Evolutionary conservation across 306 rosid species (phyloP), one percentile per base, ranked within the genome.

Genomic region (Styphnolobium japonicum): DNA sequence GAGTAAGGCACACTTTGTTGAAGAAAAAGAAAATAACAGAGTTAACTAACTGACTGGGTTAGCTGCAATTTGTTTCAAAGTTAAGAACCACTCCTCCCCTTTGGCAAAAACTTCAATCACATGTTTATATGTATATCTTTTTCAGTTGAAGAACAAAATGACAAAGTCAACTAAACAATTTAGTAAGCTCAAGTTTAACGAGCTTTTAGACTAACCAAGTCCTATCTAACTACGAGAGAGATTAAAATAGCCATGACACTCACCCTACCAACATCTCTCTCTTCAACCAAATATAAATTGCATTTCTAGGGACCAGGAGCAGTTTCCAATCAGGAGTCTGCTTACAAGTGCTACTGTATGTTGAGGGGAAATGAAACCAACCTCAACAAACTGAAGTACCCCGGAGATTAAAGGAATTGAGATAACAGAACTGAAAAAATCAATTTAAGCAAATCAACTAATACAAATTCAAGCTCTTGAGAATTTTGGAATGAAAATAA

Each of bases 401-500:
- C 46, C 12, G 22, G 34, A 61, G 22, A 34, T 33, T 37, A 36
- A 22, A 61, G 45, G 9, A 70, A 68, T 58, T 71, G 51, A 67
- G 27, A 37, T 29, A 39, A 45, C 39, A 45, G 1, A 75, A 51
- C 33, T 21, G 23, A 18, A 40, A 21, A 23, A 63, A 67, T 62
- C 68, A 75, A 60, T 36, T 56, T 19, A 80, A 71, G 73, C 67
- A 42, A 61, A 67, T 43, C 63, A 80, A 33, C 34, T 36, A 77
- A 72, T 58, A 74, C 56, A 61, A 81, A 70, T 53, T 79, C 60
- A 77, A 51, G 63, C 79, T 55, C 43, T 40, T 12, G 61, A 72
- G 75, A 71, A 21, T 52, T 49, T 36, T 73, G 52, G 34, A 53
- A 67, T 45, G 33, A 68, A 78, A 27, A 16, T 19, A 36, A 81